Base-by-base conservation (phyloP, 2,329 filamentous ascomycete species). In the Aureobasidium sp. region DNA sequence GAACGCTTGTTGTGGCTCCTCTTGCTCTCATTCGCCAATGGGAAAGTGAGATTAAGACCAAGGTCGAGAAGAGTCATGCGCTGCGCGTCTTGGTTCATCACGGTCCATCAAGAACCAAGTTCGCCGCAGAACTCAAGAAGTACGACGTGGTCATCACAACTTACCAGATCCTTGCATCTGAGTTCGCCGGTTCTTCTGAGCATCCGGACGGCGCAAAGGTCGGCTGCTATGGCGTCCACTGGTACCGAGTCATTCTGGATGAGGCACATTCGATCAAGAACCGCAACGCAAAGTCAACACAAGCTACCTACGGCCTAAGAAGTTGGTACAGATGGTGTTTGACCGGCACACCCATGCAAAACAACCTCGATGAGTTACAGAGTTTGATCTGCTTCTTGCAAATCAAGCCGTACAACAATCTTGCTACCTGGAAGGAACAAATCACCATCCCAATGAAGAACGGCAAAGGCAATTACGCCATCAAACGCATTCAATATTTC, bases 181-280 rank as follows among this genome's bases (percentile, higher is more conserved):
- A 99, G 71, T 88, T 94, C 71, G 87, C 85, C 9, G 82, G 85
- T 63, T 87, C 86, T 11, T 85, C 83, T 44, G 79, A 78, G 3
- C 79, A 80, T 8, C 57, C 64, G 0, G 80, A 85, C 58, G 82
- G 83, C 9, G 74, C 85, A 42, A 88, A 92, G 69, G 84, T 86
- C 57, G 93, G 92, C 11, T 93, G 92, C 69, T 97, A 97, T 70
- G 91, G 90, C 11, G 79, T 97, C 6, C 86, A 93, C 69, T 99
- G 94, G 94, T 97, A 94, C 77, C 88, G 94, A 57, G 84, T 97
- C 64, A 93, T 99, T 66, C 82, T 99, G 2, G 94, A 99, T 66
- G 94, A 99, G 77, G 94, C 94, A 1, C 94, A 99, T 73, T 96
- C 90, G 1, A 97, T 99, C 82, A 99, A 99, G 78, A 99, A 99